These are phyloP conservation scores for Cenococcum geophilum DNA, from an alignment of 495 filamentous ascomycete species.

Conservation along the genomic window DNA sequence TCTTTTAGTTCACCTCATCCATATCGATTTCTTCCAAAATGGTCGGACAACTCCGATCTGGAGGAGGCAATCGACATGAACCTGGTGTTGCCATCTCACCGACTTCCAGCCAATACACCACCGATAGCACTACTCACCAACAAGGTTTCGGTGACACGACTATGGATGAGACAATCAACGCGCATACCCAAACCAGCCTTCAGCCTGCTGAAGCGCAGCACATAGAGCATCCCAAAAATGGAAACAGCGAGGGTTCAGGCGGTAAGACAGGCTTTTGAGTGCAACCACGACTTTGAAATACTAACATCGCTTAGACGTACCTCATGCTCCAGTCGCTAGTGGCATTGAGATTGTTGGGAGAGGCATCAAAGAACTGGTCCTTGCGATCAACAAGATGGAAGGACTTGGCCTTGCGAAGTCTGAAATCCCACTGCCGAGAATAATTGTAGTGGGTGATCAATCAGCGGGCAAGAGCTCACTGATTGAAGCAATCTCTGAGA, in stretches of 20 bases:
- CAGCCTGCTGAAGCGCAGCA: no score
- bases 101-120: no score
- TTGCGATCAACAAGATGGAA: conserved; percentile 32
- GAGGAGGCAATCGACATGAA: not conserved
- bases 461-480: conserved; percentile 73
- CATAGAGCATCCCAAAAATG: no score
- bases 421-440: conserved; percentile 60
- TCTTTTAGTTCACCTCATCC: not conserved
- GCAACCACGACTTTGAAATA: not conserved
- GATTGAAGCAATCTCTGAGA: conserved; percentile 73
- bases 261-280: not conserved
- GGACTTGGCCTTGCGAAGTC: conserved; percentile 28
- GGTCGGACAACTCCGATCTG: not conserved
- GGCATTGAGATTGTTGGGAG: conserved; percentile 8
- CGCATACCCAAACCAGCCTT: no score
- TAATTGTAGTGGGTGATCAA: conserved; percentile 65
- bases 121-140: no score
- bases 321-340: not conserved
- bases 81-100: no score
- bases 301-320: not conserved
- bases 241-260: no score
- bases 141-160: no score
- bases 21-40: not conserved
- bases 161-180: no score
- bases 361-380: conserved; percentile 27